A percentile compares a stretch with the other conserved stretches of the same genome.
These are phyloP conservation scores for Penstemon newberryi DNA, from an alignment of 257 asterid genomes.

Conservation along the genomic window DNA sequence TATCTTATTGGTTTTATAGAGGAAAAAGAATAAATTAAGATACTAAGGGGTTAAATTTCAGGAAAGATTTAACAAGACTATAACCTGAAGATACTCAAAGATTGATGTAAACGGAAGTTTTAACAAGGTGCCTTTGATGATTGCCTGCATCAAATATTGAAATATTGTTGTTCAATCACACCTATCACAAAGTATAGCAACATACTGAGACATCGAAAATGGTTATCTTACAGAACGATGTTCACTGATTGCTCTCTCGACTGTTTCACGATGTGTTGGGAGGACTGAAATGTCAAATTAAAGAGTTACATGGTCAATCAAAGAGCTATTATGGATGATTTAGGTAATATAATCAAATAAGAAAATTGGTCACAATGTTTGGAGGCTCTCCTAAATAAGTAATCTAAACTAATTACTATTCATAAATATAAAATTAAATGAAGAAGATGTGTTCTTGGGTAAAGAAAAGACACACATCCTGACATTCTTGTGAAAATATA, in stretches of 20 bases:
- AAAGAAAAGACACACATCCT: neutral
- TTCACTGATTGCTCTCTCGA: constrained; percentile 54
- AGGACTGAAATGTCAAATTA: constrained; percentile 48
- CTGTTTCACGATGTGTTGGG: constrained; percentile 45
- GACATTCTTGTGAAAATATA: constrained; percentile 17
- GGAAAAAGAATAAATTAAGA: neutral
- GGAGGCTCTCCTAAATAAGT: neutral
- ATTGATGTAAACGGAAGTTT: constrained; percentile 91
- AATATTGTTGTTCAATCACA: constrained; percentile 18
- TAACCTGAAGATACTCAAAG: constrained; percentile 92
- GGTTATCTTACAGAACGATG: constrained; percentile 50
- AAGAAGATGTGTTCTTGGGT: neutral
- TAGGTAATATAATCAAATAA: constrained; percentile 3
- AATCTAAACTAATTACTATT: neutral
- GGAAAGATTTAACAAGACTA: constrained; percentile 14
- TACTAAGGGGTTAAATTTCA: neutral
- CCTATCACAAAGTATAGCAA: constrained; percentile 3
- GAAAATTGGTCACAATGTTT: constrained; percentile 2
- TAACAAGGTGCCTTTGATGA: constrained; percentile 56
- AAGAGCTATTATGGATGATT: constrained; percentile 16
- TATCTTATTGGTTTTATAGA: neutral
- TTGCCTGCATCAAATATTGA: constrained; percentile 56
- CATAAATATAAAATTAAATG: neutral
- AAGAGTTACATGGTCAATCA: constrained; percentile 21
- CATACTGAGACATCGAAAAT: constrained; percentile 7